Percentiles rank a stretch among this genome's conserved stretches.
phyloP scores from a whole-genome alignment of 169 alveolate species.

The Plasmodium fragile region DNA sequence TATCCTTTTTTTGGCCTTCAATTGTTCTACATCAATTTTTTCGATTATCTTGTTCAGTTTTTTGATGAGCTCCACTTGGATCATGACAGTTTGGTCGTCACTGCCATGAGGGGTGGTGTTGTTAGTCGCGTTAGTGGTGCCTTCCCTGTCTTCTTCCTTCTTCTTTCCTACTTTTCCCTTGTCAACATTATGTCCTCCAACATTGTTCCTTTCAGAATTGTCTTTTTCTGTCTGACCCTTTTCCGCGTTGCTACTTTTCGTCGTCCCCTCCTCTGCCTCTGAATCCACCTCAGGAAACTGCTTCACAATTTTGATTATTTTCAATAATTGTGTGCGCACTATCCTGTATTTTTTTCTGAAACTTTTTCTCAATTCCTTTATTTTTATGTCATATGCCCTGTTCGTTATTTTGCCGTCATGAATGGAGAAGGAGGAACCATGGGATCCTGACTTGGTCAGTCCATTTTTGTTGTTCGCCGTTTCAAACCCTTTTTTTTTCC shows the following conservation, averaged over 20 bases:
- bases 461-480: background rate
- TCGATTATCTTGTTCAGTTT: constrained; percentile 29
- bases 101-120: background rate
- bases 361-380: constrained; percentile 21
- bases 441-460: background rate
- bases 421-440: constrained; percentile 11
- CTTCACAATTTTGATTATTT: constrained; percentile 37
- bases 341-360: constrained; percentile 63
- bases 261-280: background rate
- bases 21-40: constrained; percentile 63
- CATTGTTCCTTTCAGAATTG: background rate
- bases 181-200: background rate
- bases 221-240: background rate
- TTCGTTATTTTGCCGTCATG: constrained; percentile 23
- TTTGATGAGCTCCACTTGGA: constrained; percentile 26
- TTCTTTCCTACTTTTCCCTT: background rate
- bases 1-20: constrained; percentile 15
- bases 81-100: background rate
- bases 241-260: background rate
- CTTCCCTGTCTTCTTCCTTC: background rate
- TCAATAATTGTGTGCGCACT: constrained; percentile 46
- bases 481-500: constrained; percentile 19
- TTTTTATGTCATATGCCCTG: constrained; percentile 18
- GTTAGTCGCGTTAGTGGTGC: background rate
- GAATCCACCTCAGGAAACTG: constrained; percentile 31